Conservation (phyloP, 176 grass and related monocot species). For the Avena insularis region DNA sequence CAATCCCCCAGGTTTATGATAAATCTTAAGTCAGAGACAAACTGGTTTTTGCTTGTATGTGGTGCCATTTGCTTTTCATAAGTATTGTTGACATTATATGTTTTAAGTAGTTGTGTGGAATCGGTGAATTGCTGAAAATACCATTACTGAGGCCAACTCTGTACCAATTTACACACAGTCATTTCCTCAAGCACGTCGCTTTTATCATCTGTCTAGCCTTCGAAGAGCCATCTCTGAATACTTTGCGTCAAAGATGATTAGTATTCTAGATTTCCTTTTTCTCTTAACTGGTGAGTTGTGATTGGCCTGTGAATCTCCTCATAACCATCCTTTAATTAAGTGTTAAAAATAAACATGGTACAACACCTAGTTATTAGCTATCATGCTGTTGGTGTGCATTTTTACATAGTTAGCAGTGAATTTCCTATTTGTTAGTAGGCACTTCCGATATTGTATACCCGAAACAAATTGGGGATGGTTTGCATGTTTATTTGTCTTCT, state of each 20-base stretch:
- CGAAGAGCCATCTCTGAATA: neutral
- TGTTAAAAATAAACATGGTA: too few relatives aligned
- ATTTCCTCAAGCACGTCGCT: neutral
- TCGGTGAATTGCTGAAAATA: neutral
- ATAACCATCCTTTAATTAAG: neutral
- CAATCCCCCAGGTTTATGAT: neutral
- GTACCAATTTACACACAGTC: neutral
- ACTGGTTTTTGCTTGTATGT: neutral
- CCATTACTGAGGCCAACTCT: neutral
- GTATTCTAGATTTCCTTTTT: neutral
- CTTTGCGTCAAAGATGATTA: neutral
- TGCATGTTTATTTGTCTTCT: neutral
- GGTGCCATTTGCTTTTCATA: neutral
- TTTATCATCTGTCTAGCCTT: neutral
- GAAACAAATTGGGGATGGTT: neutral
- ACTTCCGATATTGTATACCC: neutral
- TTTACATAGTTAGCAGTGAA: neutral
- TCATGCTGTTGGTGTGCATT: too few relatives aligned
- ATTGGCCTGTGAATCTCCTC: neutral
- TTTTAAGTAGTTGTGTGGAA: neutral
- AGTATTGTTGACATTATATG: neutral
- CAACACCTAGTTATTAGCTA: too few relatives aligned
- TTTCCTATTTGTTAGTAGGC: neutral
- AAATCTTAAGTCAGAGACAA: neutral
- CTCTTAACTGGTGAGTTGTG: neutral